These are phyloP conservation scores for Xylariaceae sp. DNA, from an alignment of 2,329 filamentous ascomycete species.

Conservation along the genomic window DNA sequence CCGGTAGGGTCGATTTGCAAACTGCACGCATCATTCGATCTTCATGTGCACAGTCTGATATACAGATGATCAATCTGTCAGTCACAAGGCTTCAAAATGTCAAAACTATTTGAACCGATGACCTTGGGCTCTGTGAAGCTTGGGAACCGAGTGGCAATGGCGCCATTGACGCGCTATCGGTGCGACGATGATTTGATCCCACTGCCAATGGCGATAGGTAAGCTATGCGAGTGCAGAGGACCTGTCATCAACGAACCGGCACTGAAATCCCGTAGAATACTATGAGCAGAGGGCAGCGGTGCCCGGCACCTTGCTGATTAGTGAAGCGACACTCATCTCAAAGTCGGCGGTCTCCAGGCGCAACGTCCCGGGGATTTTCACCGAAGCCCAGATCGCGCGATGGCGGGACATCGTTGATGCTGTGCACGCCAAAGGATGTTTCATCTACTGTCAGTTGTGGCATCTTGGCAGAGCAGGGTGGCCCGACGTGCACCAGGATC, in stretches of 20 bases:
- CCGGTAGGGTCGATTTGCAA: too few relatives aligned
- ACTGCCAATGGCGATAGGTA: conserved; percentile 31
- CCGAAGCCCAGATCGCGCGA: conserved; percentile 48
- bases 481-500: conserved; percentile 29
- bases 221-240: background rate
- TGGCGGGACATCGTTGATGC: conserved; percentile 59
- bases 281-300: conserved; percentile 27
- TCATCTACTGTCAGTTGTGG: conserved; percentile 64
- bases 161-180: conserved; percentile 43
- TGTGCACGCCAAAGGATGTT: conserved; percentile 58
- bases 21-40: too few relatives aligned
- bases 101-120: conserved; percentile 36
- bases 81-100: conserved; percentile 9
- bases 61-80: too few relatives aligned
- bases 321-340: conserved; percentile 53
- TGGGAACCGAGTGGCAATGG: conserved; percentile 42
- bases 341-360: conserved; percentile 39
- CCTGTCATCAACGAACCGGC: background rate
- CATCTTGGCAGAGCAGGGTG: conserved; percentile 52
- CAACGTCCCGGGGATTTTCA: conserved; percentile 55
- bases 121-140: conserved; percentile 36
- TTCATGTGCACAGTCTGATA: too few relatives aligned
- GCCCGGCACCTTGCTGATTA: conserved; percentile 47
- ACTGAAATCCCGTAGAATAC: conserved; percentile 19
- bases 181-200: conserved; percentile 42